A percentile compares a stretch with the other conserved stretches of the same genome.
Evolutionary conservation across 129 eudicot genomes (phyloP).

Genomic region (Saussurea involucrata): DNA sequence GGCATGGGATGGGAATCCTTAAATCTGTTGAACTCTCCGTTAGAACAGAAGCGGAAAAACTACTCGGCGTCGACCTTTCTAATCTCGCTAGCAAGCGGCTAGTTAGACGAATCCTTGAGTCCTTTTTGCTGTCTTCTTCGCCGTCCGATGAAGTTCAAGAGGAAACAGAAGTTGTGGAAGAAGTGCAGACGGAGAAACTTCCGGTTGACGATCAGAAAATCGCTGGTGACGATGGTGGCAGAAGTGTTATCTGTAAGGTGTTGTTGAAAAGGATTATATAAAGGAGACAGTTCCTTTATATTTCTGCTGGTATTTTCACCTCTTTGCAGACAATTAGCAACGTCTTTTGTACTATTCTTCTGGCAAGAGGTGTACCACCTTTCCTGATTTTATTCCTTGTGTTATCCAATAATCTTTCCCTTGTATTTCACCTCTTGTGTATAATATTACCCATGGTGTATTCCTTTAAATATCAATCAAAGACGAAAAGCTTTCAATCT

Average conservation of each 20-base stretch:
- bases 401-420: no score
- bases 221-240: slow-evolving; percentile 19
- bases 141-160: slow-evolving; percentile 18
- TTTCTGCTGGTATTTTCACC: no score
- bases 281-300: no score
- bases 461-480: no score
- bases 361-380: no score
- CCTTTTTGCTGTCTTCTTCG: slow-evolving; percentile 50
- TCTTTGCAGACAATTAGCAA: no score
- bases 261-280: no score
- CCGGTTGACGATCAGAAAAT: not conserved
- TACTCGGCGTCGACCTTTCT: slow-evolving; percentile 50
- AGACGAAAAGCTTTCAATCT: no score
- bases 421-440: no score
- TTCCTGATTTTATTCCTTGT: no score
- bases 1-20: slow-evolving; percentile 30
- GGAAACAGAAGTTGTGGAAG: slow-evolving; percentile 7
- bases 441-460: no score
- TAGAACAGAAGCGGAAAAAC: slow-evolving; percentile 47
- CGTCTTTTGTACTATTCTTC: no score
- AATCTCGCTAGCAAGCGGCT: slow-evolving; percentile 41
- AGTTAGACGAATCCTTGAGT: slow-evolving; percentile 48
- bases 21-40: slow-evolving; percentile 45
- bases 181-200: not conserved
- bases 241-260: slow-evolving; percentile 49